Conservation (phyloP, 805 yeast species). For the Saturnispora quitensis region DNA sequence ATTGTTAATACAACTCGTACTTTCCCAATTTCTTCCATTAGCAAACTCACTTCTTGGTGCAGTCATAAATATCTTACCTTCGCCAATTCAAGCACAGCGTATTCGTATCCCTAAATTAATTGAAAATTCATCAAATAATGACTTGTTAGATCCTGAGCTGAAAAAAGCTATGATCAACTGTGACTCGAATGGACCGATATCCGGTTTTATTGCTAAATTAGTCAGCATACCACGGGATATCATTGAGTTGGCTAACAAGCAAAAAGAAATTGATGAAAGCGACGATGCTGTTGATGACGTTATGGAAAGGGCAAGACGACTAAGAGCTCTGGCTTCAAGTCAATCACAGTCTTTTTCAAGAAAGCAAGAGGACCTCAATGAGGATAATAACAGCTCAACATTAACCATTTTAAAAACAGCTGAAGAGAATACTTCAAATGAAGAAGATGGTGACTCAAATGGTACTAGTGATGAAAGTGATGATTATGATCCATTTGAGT, state of each 20-base stretch:
- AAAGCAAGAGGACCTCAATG: constrained; percentile 33
- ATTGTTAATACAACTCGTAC: constrained; percentile 49
- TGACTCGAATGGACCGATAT: constrained; percentile 52
- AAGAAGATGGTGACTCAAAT: constrained; percentile 9
- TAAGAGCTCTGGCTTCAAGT: constrained; percentile 5
- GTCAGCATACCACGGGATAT: constrained; percentile 74
- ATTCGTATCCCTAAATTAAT: constrained; percentile 62
- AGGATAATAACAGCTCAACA: constrained; percentile 8
- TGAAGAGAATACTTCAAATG: constrained; percentile 33
- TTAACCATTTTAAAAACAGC: constrained; percentile 17
- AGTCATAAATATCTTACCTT: constrained; percentile 77
- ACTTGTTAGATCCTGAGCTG: constrained; percentile 39
- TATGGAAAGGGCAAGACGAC: constrained; percentile 44
- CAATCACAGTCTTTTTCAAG: constrained; percentile 16
- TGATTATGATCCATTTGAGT: constrained; percentile 14
- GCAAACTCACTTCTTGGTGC: constrained; percentile 78
- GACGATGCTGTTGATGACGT: constrained; percentile 39
- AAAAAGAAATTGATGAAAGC: constrained; percentile 4
- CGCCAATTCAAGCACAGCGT: constrained; percentile 70
- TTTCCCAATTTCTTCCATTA: constrained; percentile 93
- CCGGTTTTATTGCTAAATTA: constrained; percentile 85
- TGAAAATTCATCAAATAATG: constrained; percentile 44
- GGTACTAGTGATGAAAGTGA: constrained; percentile 5
- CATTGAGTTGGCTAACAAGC: constrained; percentile 39
- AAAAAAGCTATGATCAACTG: constrained; percentile 55